Conservation (phyloP, 1,284 basidiomycete species). For the Cryptococcus sp. region DNA sequence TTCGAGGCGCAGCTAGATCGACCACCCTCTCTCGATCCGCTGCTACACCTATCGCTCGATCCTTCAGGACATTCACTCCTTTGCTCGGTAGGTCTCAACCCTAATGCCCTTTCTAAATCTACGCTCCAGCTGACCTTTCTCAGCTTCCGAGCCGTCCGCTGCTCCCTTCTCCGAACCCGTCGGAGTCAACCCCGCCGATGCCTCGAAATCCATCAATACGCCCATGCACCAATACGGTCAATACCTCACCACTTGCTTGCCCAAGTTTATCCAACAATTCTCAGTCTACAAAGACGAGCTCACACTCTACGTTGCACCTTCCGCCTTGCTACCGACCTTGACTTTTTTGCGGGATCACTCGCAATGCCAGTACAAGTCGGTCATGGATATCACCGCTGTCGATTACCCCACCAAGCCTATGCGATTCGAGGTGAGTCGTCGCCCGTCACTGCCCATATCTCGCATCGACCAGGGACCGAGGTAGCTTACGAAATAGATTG, state of each 20-base stretch:
- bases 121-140: not conserved
- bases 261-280: constrained; percentile 94
- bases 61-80: constrained; percentile 22
- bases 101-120: not conserved
- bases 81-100: constrained; percentile 20
- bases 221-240: constrained; percentile 82
- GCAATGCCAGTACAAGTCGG: constrained; percentile 88
- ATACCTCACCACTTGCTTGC: constrained; percentile 82
- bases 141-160: constrained; percentile 46
- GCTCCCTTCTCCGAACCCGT: constrained; percentile 80
- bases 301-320: constrained; percentile 71
- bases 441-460: not conserved
- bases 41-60: constrained; percentile 14
- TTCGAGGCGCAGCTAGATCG: constrained; percentile 16
- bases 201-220: constrained; percentile 64
- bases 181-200: constrained; percentile 73
- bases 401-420: constrained; percentile 92
- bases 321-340: constrained; percentile 75
- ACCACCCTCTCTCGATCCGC: constrained; percentile 5
- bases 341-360: constrained; percentile 95
- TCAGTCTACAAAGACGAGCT: constrained; percentile 97
- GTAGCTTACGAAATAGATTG: too few relatives aligned
- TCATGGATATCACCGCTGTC: constrained; percentile 91
- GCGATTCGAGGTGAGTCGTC: constrained; percentile 69
- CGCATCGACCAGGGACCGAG: constrained; percentile 1